These are phyloP conservation scores for Eimeria brunetti DNA, from an alignment of 169 alveolate genomes.

Conservation along the genomic window DNA sequence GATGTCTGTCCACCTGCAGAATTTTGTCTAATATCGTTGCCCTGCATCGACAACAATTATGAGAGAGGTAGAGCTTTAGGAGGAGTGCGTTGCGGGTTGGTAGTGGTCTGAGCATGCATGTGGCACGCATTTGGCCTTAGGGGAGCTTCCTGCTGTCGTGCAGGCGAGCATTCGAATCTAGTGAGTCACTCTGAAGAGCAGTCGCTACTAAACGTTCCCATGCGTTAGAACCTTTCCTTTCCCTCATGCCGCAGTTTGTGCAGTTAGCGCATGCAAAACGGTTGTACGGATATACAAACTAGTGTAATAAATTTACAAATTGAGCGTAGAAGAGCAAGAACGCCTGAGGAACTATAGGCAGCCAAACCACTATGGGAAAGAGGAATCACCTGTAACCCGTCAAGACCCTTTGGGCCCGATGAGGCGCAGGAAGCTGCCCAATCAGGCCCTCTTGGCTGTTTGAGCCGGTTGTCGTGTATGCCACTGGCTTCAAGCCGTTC, in stretches of 20 bases:
- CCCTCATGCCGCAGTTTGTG: background rate
- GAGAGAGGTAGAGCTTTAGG: background rate
- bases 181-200: background rate
- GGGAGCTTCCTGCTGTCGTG: background rate
- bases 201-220: background rate
- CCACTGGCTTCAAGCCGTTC: constrained; percentile 54
- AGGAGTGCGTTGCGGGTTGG: too few species aligned
- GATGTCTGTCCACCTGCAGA: background rate
- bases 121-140: background rate
- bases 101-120: background rate
- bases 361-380: background rate
- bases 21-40: background rate
- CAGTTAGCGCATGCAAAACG: background rate
- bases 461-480: constrained; percentile 41
- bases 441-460: constrained; percentile 51
- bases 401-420: constrained; percentile 18
- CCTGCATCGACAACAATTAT: background rate
- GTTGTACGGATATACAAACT: background rate
- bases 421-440: constrained; percentile 70
- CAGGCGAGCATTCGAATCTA: background rate
- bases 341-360: background rate
- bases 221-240: too few species aligned
- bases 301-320: background rate
- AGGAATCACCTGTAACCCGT: constrained; percentile 34
- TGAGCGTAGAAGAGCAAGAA: background rate